Evolutionary conservation across 805 yeast species (phyloP), one percentile per base, ranked within the genome.

Genomic region (Metschnikowia lochheadii): DNA sequence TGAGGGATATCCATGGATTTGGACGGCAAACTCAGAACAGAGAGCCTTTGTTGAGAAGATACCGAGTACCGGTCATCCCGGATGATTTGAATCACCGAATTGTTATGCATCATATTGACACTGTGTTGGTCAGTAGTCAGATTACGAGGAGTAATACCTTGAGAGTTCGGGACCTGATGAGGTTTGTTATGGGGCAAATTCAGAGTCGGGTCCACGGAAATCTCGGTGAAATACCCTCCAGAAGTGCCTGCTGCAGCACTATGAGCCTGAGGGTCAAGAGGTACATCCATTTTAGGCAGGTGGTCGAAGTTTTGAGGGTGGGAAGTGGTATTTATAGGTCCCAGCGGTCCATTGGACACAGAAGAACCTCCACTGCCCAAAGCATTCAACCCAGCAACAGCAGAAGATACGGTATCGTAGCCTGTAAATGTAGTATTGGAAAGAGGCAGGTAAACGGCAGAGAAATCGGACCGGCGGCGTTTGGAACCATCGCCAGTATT

Each of bases 1-100:
- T 73, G 78, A 1, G 78, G 78, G 8, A 73, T 73, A 55, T 73
- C 69, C 78, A 73, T 73, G 15, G 72, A 66, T 56, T 73, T 73
- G 15, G 75, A 70, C 7, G 78, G 78, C 31, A 73, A 63, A 5
- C 75, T 69, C 51, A 70, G 67, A 10, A 73, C 72, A 29, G 75
- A 70, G 39, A 69, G 76, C 51, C 77, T 55, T 54, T 51, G 60
- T 21, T 58, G 60, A 45, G 68, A 64, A 23, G 67, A 60, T 13
- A 73, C 59, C 6, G 72, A 66, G 48, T 56, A 64, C 39, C 76
- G 61, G 50, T 73, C 77, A 49, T 73, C 76, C 32, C 69, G 63
- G 4, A 64, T 67, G 35, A 72, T 72, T 56, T 72, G 77, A 47
- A 73, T 70, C 45, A 73, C 68, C 35, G 71, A 66, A 56, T 73